phyloP scores from a whole-genome alignment of 2,329 filamentous ascomycete species.

The Tolypocladium cylindrosporum region DNA sequence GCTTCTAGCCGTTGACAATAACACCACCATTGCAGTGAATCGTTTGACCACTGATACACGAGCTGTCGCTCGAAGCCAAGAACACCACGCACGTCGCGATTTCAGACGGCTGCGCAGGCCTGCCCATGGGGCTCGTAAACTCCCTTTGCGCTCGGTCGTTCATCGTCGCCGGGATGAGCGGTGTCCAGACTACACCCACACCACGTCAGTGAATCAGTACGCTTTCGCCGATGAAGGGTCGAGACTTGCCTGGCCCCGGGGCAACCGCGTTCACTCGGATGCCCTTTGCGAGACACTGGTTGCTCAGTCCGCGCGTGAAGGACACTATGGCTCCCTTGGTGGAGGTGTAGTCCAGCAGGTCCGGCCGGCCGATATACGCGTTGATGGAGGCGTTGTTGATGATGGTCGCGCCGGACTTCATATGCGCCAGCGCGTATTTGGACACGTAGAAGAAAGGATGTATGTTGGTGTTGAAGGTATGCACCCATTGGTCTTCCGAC shows the following conservation, averaged over 20 bases:
- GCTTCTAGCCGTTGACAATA: constrained; percentile 35
- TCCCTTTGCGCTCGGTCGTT: constrained; percentile 57
- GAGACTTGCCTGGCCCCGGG: constrained; percentile 48
- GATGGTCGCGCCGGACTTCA: constrained; percentile 55
- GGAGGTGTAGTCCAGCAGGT: constrained; percentile 73
- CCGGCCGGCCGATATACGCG: constrained; percentile 69
- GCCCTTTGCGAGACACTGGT: constrained; percentile 61
- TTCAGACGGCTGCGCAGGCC: constrained; percentile 71
- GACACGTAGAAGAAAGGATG: constrained; percentile 72
- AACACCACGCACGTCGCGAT: constrained; percentile 77
- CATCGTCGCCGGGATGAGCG: constrained; percentile 67
- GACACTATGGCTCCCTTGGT: constrained; percentile 71
- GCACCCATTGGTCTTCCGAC: constrained; percentile 66
- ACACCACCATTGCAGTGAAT: constrained; percentile 43
- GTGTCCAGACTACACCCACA: constrained; percentile 52
- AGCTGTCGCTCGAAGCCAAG: constrained; percentile 64
- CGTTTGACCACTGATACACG: constrained; percentile 62
- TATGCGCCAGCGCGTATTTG: constrained; percentile 67
- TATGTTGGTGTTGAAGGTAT: constrained; percentile 77
- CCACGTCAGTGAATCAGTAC: not conserved
- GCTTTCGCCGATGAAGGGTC: too few species aligned
- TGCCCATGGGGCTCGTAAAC: constrained; percentile 65
- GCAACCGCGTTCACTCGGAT: constrained; percentile 71
- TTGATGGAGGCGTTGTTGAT: constrained; percentile 84
- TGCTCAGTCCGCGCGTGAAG: constrained; percentile 68